A percentile compares a stretch with the other conserved stretches of the same genome.
Conservation (phyloP, 1,284 basidiomycete genomes). For the Cerioporus squamosus region DNA sequence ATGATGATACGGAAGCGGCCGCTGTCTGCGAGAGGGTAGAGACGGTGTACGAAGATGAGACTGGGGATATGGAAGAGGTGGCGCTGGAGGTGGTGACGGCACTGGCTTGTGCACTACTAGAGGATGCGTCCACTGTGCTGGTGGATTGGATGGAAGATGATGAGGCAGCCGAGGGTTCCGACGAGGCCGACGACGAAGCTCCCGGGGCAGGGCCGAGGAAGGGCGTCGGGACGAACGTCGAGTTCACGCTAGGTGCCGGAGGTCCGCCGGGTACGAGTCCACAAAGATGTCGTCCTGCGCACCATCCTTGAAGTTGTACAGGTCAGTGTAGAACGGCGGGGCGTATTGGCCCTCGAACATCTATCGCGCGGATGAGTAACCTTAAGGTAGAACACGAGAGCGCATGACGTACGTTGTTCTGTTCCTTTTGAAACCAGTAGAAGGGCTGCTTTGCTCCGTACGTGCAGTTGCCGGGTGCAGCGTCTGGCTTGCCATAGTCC, state of each 20-base stretch:
- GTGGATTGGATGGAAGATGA: background rate
- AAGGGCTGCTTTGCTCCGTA: conserved; percentile 67
- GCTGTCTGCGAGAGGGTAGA: background rate
- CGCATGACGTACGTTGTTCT: conserved; percentile 51
- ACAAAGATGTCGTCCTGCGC: conserved; percentile 68
- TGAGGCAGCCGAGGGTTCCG: background rate
- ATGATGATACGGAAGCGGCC: background rate
- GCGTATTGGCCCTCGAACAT: conserved; percentile 58
- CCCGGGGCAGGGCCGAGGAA: conserved; percentile 4
- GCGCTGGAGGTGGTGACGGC: conserved; percentile 9
- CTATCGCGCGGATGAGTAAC: conserved; percentile 27
- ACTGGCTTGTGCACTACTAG: conserved; percentile 16
- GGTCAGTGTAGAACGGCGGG: conserved; percentile 59
- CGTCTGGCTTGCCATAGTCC: conserved; percentile 35
- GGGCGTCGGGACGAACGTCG: conserved; percentile 26
- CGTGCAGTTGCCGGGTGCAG: conserved; percentile 63
- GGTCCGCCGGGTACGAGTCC: conserved; percentile 37
- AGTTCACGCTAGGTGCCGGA: conserved; percentile 19
- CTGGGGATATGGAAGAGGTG: conserved; percentile 2
- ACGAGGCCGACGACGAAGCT: background rate
- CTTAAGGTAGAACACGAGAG: background rate
- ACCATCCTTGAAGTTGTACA: conserved; percentile 63
- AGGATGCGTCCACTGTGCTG: conserved; percentile 13
- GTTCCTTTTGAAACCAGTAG: conserved; percentile 66
- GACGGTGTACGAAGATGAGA: conserved; percentile 3